Conservation (phyloP, 208 protist genomes). For the Eutreptiella sp. region DNA sequence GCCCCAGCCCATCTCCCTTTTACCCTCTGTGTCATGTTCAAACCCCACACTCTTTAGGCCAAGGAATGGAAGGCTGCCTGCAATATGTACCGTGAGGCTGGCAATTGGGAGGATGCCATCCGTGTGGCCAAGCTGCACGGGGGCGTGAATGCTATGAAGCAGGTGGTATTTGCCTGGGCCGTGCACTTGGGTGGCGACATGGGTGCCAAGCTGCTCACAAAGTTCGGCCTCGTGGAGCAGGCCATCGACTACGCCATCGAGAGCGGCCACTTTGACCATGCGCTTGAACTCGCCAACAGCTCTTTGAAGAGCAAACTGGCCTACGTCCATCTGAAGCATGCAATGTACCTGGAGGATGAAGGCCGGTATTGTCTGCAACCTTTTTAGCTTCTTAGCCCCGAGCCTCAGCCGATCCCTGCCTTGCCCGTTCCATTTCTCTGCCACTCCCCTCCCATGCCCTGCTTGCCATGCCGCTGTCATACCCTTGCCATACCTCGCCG, state of each 20-base stretch:
- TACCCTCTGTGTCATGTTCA: no score
- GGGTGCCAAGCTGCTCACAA: slow-evolving; percentile 84
- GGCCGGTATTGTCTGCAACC: no score
- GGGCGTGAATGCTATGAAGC: slow-evolving; percentile 79
- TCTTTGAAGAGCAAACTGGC: slow-evolving; percentile 81
- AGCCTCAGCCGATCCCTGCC: no score
- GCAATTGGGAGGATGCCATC: slow-evolving; percentile 94
- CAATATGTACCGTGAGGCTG: slow-evolving; percentile 93
- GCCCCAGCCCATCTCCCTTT: no score
- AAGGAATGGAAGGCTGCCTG: slow-evolving; percentile 89
- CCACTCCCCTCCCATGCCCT: no score
- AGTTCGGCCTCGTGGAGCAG: slow-evolving; percentile 84
- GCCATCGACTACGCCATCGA: slow-evolving; percentile 90
- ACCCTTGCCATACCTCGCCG: no score
- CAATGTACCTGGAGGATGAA: slow-evolving; percentile 93
- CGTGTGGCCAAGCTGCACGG: slow-evolving; percentile 90
- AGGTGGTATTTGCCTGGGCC: slow-evolving; percentile 85
- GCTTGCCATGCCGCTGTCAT: no score
- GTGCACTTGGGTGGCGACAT: slow-evolving; percentile 83
- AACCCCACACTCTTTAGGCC: no score
- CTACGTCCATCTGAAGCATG: slow-evolving; percentile 92
- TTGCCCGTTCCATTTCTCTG: no score
- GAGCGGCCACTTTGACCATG: slow-evolving; percentile 81
- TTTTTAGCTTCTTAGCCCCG: no score
- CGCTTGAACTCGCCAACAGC: slow-evolving; percentile 80